Base-by-base conservation (phyloP, 768 basidiomycete genomes). In the Mycena capillaripes region DNA sequence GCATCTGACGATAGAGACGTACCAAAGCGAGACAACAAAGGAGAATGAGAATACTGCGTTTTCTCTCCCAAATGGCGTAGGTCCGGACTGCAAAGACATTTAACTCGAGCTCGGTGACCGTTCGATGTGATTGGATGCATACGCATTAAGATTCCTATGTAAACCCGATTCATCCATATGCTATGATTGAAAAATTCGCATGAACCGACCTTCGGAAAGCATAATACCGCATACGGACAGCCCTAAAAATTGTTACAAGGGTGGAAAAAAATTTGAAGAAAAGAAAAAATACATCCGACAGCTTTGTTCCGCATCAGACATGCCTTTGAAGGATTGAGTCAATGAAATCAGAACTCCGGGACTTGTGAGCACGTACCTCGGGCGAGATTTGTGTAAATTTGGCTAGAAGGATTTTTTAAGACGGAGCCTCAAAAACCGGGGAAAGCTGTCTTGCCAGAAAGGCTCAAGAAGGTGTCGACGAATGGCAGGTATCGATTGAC, bases 61-160 rank as follows among this genome's bases (percentile, higher is more conserved):
- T 81, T 21, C 85, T 77, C 71, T 83, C 83, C 84, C 84, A 87
- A 27, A 87, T 81, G 4, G 86, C 86, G 64, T 86, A 85, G 11
- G 86, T 86, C 7, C 86, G 84, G 8, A 87, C n/a, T n/a, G n/a
- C n/a, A n/a, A n/a, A n/a, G n/a, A n/a, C n/a, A n/a, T n/a, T n/a
- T n/a, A n/a, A n/a, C n/a, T n/a, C n/a, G n/a, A n/a, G n/a, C n/a
- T n/a, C n/a, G n/a, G n/a, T n/a, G n/a, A n/a, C n/a, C n/a, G n/a
- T n/a, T n/a, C n/a, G n/a, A n/a, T n/a, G n/a, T n/a, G n/a, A n/a
- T n/a, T n/a, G n/a, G n/a, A n/a, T n/a, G n/a, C n/a, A n/a, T n/a
- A n/a, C n/a, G 70, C 75, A 84, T 80, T 12, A 87, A 79, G 34
- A 86, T 84, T 7, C 76, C 83, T 86, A 62, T 5, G 12, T 19